Conservation (phyloP, 495 filamentous ascomycete genomes). For the Hypoxylon lenormandii region DNA sequence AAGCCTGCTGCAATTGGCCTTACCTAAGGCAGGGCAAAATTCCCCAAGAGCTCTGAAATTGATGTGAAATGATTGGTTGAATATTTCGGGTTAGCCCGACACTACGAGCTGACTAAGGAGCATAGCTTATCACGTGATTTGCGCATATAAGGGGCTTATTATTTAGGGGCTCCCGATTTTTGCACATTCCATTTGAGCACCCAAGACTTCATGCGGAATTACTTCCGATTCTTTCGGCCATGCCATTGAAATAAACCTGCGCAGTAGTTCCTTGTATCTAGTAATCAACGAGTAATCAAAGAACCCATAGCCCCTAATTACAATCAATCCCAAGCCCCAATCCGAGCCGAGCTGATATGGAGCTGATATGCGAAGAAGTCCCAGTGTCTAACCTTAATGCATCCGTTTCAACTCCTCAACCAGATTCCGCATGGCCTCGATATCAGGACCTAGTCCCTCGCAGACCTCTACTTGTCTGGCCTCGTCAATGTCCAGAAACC, state of each 20-base stretch:
- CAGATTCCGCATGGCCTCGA: slow-evolving; percentile 77
- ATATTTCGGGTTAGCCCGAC: slow-evolving; percentile 31
- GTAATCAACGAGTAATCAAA: not conserved
- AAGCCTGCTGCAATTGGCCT: slow-evolving; percentile 36
- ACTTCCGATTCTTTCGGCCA: not conserved
- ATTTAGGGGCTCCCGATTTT: too few relatives aligned
- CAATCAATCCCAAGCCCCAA: too few relatives aligned
- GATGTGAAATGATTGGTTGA: slow-evolving; percentile 40
- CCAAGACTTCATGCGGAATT: not conserved
- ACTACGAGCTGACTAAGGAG: slow-evolving; percentile 6
- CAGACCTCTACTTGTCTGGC: slow-evolving; percentile 74
- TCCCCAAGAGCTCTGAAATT: slow-evolving; percentile 46
- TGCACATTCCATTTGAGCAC: too few relatives aligned
- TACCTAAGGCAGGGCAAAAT: slow-evolving; percentile 35
- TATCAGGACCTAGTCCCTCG: slow-evolving; percentile 68
- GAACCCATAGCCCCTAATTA: not conserved
- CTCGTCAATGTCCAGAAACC: slow-evolving; percentile 78
- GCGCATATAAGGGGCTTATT: too few relatives aligned
- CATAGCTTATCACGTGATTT: slow-evolving; percentile 28
- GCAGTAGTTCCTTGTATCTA: not conserved
- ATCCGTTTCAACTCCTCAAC: slow-evolving; percentile 80
- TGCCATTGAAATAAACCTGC: not conserved
- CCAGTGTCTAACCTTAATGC: slow-evolving; percentile 59
- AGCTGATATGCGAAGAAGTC: not conserved
- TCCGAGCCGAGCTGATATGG: not conserved